Conservation (phyloP, 148 eudicot species). For the Suaeda aralocaspica region DNA sequence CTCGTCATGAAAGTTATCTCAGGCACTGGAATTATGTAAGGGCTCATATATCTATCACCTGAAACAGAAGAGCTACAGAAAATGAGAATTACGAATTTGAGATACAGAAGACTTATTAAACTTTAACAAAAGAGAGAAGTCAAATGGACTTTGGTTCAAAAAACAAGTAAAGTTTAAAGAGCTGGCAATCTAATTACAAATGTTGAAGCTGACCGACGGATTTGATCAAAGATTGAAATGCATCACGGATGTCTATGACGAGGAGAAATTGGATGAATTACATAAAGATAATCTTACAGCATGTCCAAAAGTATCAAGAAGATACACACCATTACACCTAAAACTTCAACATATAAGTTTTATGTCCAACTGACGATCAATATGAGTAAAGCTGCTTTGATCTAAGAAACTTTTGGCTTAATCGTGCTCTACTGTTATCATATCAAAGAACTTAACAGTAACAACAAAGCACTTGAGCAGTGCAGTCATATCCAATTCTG, state of each 20-base stretch:
- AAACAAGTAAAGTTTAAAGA: background rate
- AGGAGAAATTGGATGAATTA: too few species aligned
- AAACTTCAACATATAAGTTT: too few species aligned
- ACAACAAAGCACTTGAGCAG: background rate
- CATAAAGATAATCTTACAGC: too few species aligned
- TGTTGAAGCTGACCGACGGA: background rate
- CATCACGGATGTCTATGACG: too few species aligned
- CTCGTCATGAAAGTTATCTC: slow-evolving; percentile 65
- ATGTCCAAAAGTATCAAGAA: too few species aligned
- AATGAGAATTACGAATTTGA: slow-evolving; percentile 1
- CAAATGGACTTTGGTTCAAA: background rate
- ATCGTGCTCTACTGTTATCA: background rate
- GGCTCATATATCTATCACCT: slow-evolving; percentile 80
- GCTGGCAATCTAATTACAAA: background rate
- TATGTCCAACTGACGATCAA: background rate
- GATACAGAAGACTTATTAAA: background rate
- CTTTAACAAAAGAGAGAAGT: background rate
- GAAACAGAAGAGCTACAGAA: slow-evolving; percentile 8
- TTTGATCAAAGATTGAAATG: background rate
- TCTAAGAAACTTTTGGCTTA: too few species aligned
- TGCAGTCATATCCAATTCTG: too few species aligned
- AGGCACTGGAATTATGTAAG: slow-evolving; percentile 72
- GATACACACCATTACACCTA: too few species aligned
- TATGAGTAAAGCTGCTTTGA: background rate
- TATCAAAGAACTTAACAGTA: background rate